Conservation (phyloP, 2,329 filamentous ascomycete species). For the Helotiales sp. region DNA sequence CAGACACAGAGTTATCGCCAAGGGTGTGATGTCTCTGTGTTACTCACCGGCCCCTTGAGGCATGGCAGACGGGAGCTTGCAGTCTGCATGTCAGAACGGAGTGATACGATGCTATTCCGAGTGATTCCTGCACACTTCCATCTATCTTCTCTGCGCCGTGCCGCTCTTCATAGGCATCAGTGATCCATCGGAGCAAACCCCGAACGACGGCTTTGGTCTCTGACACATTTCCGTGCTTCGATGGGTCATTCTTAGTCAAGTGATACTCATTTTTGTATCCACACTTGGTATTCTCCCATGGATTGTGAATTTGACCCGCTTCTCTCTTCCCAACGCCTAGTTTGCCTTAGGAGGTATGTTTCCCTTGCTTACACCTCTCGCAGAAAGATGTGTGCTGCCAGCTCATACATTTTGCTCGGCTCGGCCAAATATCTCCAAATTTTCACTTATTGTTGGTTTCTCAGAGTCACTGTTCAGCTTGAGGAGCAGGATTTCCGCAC, state of each 20-base stretch:
- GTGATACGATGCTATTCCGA: background rate
- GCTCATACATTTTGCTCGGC: background rate
- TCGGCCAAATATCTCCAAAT: background rate
- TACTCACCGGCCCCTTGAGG: background rate
- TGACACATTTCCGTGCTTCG: background rate
- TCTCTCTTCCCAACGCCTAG: too few species aligned
- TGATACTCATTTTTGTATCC: background rate
- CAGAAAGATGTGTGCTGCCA: background rate
- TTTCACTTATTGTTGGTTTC: background rate
- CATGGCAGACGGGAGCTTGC: slow-evolving; percentile 2
- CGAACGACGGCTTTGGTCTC: background rate
- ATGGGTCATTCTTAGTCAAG: background rate
- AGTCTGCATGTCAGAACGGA: background rate
- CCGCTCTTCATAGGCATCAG: background rate
- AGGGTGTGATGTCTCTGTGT: background rate
- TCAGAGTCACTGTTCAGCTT: background rate
- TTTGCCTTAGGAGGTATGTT: background rate
- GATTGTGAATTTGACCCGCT: background rate
- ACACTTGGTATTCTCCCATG: too few species aligned
- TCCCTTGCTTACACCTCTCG: background rate
- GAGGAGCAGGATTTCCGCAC: background rate
- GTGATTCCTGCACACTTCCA: background rate
- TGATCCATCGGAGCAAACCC: background rate
- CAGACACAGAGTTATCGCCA: background rate
- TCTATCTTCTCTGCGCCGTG: background rate